Evolutionary conservation across 306 rosid species (phyloP).

Genomic region (Casuarina equisetifolia): DNA sequence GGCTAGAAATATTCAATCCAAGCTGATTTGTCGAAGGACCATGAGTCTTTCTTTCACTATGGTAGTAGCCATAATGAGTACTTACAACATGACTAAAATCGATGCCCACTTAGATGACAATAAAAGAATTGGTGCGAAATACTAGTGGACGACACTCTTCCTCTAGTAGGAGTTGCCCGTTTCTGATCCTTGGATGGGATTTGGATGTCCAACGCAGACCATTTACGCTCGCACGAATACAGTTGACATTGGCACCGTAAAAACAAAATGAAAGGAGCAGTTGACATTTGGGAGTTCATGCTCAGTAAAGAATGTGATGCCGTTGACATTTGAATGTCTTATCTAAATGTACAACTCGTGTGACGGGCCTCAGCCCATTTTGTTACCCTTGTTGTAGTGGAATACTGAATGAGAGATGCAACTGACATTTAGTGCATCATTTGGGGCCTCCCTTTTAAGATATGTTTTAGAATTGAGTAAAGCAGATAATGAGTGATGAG

Average conservation of each 20-base stretch:
- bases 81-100: not conserved
- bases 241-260: not conserved
- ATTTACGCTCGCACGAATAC: no score
- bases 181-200: not conserved
- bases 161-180: not conserved
- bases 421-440: not conserved
- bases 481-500: not conserved
- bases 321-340: not conserved
- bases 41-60: not conserved
- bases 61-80: not conserved
- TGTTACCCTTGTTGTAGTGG: no score
- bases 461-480: no score
- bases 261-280: not conserved
- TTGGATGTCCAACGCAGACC: not conserved
- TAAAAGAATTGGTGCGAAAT: not conserved
- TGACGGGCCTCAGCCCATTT: not conserved
- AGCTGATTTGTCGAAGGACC: not conserved
- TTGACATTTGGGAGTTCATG: not conserved
- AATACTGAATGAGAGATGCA: not conserved
- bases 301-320: not conserved
- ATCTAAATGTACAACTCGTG: not conserved
- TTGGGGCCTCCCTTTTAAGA: not conserved
- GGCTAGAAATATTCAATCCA: not conserved
- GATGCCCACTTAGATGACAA: not conserved
- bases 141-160: slow-evolving; percentile 1